Conservation (phyloP, 1,284 basidiomycete species). For the Megacollybia platyphylla region DNA sequence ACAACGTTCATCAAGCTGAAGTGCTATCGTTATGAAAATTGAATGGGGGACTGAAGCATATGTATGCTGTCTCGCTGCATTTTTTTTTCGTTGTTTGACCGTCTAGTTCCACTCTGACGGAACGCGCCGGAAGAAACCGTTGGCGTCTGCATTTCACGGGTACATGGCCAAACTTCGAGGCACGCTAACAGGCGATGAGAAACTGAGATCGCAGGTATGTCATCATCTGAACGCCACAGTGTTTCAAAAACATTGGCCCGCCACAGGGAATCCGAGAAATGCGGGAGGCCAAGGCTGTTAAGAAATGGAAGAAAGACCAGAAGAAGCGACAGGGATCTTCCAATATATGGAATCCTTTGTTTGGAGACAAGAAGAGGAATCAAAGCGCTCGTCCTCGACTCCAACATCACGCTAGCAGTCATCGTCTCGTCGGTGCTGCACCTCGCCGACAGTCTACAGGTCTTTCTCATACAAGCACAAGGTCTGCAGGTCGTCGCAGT, state of each 20-base stretch:
- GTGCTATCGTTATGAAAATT: slow-evolving; percentile 23
- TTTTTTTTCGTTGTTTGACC: slow-evolving; percentile 1
- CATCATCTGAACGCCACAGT: background rate
- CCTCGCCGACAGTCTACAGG: background rate
- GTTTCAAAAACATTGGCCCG: background rate
- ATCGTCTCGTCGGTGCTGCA: slow-evolving; percentile 6
- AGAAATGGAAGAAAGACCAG: slow-evolving; percentile 4
- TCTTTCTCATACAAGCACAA: background rate
- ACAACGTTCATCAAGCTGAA: slow-evolving; percentile 1
- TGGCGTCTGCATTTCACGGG: slow-evolving; percentile 57
- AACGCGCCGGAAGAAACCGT: slow-evolving; percentile 30
- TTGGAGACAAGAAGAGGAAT: background rate
- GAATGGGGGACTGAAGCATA: slow-evolving; percentile 32
- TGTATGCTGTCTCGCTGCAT: background rate
- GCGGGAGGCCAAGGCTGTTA: slow-evolving; percentile 29
- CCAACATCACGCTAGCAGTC: slow-evolving; percentile 5
- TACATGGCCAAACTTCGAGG: slow-evolving; percentile 73
- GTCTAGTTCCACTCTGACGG: slow-evolving; percentile 34
- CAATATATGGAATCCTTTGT: slow-evolving; percentile 3
- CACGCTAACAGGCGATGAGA: slow-evolving; percentile 54
- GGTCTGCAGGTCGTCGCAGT: background rate
- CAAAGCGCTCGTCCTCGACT: background rate
- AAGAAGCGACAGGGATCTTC: slow-evolving; percentile 1
- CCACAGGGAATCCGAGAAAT: slow-evolving; percentile 33
- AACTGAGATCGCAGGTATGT: slow-evolving; percentile 34